Conservation (phyloP, 805 yeast genomes). For the Kodamaea sagamina region DNA sequence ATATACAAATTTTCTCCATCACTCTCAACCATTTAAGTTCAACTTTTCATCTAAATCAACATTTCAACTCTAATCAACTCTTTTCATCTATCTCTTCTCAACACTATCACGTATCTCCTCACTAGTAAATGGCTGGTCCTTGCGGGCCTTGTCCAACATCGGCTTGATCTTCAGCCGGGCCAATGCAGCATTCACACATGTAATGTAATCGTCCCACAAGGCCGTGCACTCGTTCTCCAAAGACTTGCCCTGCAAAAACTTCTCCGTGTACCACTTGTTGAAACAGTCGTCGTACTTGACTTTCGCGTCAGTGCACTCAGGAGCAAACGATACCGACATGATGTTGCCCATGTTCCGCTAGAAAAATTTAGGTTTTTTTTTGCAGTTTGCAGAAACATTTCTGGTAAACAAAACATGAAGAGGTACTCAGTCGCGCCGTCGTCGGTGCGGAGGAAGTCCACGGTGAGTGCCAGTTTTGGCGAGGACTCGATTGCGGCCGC, state of each 20-base stretch:
- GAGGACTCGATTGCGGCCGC: conserved; percentile 17
- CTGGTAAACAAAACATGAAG: conserved; percentile 25
- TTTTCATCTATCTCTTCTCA: conserved; percentile 23
- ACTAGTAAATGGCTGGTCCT: conserved; percentile 75
- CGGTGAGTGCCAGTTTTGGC: conserved; percentile 16
- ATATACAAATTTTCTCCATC: too few relatives aligned
- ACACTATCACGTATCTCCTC: conserved; percentile 34
- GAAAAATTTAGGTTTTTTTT: conserved; percentile 1
- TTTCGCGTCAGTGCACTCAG: conserved; percentile 90
- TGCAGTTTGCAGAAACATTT: conserved; percentile 7
- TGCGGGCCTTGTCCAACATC: conserved; percentile 83
- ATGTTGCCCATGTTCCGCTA: conserved; percentile 39
- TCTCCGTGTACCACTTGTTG: conserved; percentile 92
- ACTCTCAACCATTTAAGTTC: too few relatives aligned
- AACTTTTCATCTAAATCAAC: too few relatives aligned
- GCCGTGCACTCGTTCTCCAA: conserved; percentile 86
- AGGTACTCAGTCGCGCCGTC: conserved; percentile 39
- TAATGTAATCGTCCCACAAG: conserved; percentile 83
- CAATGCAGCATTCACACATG: conserved; percentile 76
- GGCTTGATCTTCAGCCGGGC: conserved; percentile 76
- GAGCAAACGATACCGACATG: conserved; percentile 81
- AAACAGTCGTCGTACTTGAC: conserved; percentile 89
- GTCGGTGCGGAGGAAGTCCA: conserved; percentile 33
- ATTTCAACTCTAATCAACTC: too few relatives aligned
- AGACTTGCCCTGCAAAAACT: conserved; percentile 57